Percentiles rank a stretch among this genome's conserved stretches.
Evolutionary conservation across 225 moss, liverwort and hornwort genomes (phyloP).

Genomic region (Rhytidiadelphus loreus): DNA sequence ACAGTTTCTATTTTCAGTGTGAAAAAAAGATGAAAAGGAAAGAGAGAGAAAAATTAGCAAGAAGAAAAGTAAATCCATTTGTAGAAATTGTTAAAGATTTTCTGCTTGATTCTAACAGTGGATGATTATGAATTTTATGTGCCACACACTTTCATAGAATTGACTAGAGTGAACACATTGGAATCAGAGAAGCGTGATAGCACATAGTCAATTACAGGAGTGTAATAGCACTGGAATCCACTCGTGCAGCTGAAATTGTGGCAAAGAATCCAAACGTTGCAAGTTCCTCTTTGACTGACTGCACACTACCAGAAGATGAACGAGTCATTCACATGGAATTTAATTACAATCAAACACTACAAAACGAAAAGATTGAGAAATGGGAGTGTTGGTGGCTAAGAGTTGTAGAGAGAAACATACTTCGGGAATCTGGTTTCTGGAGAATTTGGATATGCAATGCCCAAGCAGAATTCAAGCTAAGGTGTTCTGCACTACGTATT

Average conservation of each 20-base stretch:
- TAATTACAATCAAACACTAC: neutral
- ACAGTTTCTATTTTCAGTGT: neutral
- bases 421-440: neutral
- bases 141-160: neutral
- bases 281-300: neutral
- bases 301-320: neutral
- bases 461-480: neutral
- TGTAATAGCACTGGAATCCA: no score
- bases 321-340: neutral
- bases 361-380: neutral
- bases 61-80: neutral
- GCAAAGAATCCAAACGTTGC: neutral
- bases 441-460: neutral
- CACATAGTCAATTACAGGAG: no score
- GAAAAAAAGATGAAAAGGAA: neutral
- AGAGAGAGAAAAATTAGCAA: neutral
- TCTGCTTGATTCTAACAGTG: neutral
- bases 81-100: neutral
- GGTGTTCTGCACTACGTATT: no score
- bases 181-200: neutral
- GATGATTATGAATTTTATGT: neutral
- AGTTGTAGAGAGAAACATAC: neutral
- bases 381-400: neutral
- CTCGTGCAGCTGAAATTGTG: neutral
- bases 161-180: neutral